Conservation (phyloP, 352 stramenopile species). For the Lagenidium sp. region DNA sequence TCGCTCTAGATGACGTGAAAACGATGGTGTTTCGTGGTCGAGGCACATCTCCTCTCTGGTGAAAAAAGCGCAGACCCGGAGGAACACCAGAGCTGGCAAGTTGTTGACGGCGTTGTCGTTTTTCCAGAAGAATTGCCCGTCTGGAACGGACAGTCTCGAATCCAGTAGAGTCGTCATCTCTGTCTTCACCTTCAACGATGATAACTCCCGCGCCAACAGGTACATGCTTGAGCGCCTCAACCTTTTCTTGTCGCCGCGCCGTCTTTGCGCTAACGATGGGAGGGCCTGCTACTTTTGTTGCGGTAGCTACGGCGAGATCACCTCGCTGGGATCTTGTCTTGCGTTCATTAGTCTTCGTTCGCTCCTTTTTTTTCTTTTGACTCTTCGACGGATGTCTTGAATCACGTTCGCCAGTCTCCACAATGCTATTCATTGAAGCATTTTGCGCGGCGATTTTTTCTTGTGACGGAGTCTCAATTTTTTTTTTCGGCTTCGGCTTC, state of each 20-base stretch:
- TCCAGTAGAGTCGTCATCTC: background rate
- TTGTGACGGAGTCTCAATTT: no score
- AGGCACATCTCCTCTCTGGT: constrained; percentile 3
- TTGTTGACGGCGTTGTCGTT: constrained; percentile 10
- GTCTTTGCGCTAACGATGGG: no score
- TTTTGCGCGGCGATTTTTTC: no score
- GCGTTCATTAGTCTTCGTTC: background rate
- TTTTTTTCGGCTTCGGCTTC: no score
- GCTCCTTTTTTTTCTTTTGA: background rate
- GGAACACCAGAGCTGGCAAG: no score
- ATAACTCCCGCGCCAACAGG: background rate
- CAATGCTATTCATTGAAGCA: no score
- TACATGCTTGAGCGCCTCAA: no score
- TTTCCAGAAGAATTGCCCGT: constrained; percentile 16
- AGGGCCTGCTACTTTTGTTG: no score
- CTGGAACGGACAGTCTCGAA: constrained; percentile 28
- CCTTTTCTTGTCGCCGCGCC: no score
- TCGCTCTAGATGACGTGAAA: background rate
- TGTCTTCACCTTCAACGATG: background rate
- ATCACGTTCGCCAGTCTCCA: background rate
- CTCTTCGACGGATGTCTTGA: background rate
- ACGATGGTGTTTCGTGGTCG: background rate
- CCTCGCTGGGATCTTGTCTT: no score
- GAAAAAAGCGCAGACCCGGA: constrained; percentile 3
- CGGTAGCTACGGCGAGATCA: no score